phyloP scores from a whole-genome alignment of 306 rosid genomes.

The Rosa multiflora region DNA sequence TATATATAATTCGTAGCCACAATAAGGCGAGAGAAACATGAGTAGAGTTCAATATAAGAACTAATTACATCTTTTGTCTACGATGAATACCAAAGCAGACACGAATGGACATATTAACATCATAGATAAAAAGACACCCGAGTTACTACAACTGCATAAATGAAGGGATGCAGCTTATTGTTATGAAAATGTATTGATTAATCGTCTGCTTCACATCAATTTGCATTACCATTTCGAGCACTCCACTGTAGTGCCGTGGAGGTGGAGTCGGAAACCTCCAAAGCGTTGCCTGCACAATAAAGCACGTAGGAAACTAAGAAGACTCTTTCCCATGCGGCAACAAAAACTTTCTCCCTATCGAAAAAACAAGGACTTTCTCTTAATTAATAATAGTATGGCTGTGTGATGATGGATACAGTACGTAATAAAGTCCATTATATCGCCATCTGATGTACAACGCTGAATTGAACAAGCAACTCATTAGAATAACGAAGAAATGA shows the following conservation, averaged over 20 bases:
- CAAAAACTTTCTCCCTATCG: background rate
- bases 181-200: too few species aligned
- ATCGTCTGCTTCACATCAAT: background rate
- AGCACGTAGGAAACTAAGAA: background rate
- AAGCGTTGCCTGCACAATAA: conserved; percentile 65
- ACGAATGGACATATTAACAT: background rate
- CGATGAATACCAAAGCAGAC: background rate
- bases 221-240: background rate
- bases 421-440: background rate
- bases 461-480: background rate
- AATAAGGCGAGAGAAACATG: too few species aligned
- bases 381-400: background rate
- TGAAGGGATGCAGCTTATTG: background rate
- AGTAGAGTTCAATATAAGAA: too few species aligned
- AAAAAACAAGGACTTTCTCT: too few species aligned
- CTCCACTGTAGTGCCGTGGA: background rate
- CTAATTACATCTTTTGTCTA: too few species aligned
- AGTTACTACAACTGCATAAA: background rate
- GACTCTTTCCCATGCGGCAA: background rate
- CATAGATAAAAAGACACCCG: background rate
- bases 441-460: background rate
- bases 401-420: background rate
- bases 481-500: background rate
- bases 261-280: conserved; percentile 58
- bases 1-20: background rate